A percentile compares a stretch with the other conserved stretches of the same genome.
Conservation (phyloP, 2,329 filamentous ascomycete genomes). For the Proliferodiscus dingleyae region DNA sequence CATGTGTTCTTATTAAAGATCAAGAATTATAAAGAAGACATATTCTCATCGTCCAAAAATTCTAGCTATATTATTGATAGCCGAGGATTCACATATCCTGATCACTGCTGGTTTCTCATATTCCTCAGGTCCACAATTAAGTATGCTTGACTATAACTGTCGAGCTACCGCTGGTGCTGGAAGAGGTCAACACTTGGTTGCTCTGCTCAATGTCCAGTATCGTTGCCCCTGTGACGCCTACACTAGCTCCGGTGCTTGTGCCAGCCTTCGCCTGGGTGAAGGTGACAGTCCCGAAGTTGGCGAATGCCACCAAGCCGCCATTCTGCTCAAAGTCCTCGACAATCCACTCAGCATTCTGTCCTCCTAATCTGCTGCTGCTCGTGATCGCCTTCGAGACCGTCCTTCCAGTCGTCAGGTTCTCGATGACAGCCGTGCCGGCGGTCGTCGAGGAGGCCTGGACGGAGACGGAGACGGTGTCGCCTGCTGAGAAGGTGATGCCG, state of each 20-base stretch:
- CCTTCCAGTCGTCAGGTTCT: constrained; percentile 42
- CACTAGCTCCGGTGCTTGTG: background rate
- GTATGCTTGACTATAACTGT: background rate
- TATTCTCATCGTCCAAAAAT: too few species aligned
- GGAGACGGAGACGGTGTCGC: constrained; percentile 29
- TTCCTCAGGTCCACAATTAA: too few species aligned
- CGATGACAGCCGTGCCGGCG: constrained; percentile 38
- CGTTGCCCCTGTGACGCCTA: background rate
- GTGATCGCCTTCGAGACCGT: constrained; percentile 38
- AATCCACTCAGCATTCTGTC: constrained; percentile 46
- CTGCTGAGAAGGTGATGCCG: constrained; percentile 38
- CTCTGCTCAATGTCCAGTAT: background rate
- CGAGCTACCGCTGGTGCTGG: background rate
- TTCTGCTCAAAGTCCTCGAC: constrained; percentile 42
- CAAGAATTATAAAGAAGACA: too few species aligned
- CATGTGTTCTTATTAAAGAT: too few species aligned
- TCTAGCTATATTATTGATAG: too few species aligned
- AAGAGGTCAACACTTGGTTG: background rate
- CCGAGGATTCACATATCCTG: too few species aligned
- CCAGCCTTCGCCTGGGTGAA: constrained; percentile 33
- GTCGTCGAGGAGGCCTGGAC: constrained; percentile 36
- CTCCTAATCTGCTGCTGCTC: constrained; percentile 32
- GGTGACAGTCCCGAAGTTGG: constrained; percentile 40
- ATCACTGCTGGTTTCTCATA: too few species aligned
- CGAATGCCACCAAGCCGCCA: constrained; percentile 37